These are phyloP conservation scores for Lolium rigidum DNA, from an alignment of 176 grass and related monocot genomes.

Conservation along the genomic window DNA sequence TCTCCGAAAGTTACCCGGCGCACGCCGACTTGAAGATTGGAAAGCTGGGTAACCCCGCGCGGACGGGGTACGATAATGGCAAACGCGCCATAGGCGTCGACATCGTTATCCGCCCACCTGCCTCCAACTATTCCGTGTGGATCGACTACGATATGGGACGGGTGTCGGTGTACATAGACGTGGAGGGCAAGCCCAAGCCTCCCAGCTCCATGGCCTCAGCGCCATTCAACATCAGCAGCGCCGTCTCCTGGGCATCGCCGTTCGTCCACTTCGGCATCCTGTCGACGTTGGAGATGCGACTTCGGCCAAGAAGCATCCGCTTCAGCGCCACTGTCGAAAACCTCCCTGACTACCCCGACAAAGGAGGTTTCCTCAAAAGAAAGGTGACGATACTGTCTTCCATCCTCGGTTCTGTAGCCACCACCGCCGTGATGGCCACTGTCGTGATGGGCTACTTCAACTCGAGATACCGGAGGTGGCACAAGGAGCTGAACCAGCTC, in stretches of 20 bases:
- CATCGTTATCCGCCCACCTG: not conserved
- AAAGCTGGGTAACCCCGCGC: no score
- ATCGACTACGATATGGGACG: not conserved
- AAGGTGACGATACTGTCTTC: not conserved
- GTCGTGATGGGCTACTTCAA: not conserved
- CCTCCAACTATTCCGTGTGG: not conserved
- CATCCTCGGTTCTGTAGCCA: not conserved
- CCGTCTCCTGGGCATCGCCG: not conserved
- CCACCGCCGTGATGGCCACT: not conserved
- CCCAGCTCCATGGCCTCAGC: not conserved
- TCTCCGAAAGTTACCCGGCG: no score
- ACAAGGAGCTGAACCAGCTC: not conserved
- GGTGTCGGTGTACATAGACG: not conserved
- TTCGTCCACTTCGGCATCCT: not conserved
- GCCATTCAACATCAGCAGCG: not conserved
- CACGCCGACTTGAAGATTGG: no score
- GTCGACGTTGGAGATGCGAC: not conserved
- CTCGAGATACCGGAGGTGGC: not conserved
- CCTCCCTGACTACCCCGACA: not conserved
- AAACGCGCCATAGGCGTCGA: not conserved
- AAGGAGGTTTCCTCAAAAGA: not conserved
- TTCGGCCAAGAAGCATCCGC: not conserved
- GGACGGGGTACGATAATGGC: no score
- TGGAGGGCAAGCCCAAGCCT: not conserved
- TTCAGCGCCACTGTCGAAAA: not conserved